Evolutionary conservation across 2,329 filamentous ascomycete genomes (phyloP), one percentile per base, ranked within the genome.

Genomic region (Sarocladium oryzae): DNA sequence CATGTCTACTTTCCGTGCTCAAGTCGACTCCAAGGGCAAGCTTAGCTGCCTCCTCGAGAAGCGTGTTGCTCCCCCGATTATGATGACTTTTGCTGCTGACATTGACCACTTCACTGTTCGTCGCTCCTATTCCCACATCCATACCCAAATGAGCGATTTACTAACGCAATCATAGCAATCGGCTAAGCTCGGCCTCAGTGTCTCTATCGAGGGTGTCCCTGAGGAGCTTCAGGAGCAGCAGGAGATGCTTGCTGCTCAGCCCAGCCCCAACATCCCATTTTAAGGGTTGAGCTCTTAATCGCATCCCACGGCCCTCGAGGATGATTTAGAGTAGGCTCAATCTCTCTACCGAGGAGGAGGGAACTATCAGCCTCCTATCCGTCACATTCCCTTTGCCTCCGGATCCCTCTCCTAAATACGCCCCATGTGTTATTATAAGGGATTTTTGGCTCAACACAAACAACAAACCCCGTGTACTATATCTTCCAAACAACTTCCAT

Each of bases 91-190:
- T 72, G 89, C 91, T 51, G 92, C 91, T 59, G 93, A 97, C 67
- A 89, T 99, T 64, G 93, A 99, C 72, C 92, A 99, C 73, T 83
- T 85, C 62, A 91, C 91, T 77, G 93, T 96, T 81, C 69, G 88
- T 77, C 26, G 16, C 5, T 41, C 21, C 21, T 35, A 36, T 13
- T 24, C 33, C 35, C 9, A 8, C n/a, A n/a, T n/a, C 20, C 20
- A 24, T 10, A 32, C 18, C n/a, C n/a, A n/a, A 51, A 16, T 33
- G 18, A 15, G 20, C 10, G 7, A 3, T 21, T 8, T 28, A 23
- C 8, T 20, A 23, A 43, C 41, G 55, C 71, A 59, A 72, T 58
- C 35, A 32, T 61, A 99, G 93, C 89, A 93, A 84, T 81, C 87
- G 74, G 89, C 92, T 60, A 97, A 97, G 79, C 82, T 97, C 61